Evolutionary conservation across 129 eudicot genomes (phyloP).

Genomic region (Arctium lappa): DNA sequence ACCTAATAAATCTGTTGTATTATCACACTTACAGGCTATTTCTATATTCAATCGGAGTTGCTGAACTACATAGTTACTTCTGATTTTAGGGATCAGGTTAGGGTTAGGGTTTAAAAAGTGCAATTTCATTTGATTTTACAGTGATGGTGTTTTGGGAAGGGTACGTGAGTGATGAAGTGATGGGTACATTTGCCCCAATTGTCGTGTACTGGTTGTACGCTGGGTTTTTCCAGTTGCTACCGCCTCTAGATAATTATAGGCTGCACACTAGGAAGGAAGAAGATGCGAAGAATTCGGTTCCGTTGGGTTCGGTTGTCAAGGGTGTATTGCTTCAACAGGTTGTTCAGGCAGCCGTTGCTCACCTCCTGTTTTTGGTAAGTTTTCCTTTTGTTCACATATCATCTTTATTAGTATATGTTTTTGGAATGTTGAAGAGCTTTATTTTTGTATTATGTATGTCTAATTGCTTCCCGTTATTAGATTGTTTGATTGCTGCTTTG

Average conservation of each 20-base stretch:
- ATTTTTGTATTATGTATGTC: background rate
- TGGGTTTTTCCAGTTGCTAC: slow-evolving; percentile 63
- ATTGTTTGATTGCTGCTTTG: background rate
- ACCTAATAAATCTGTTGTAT: slow-evolving; percentile 6
- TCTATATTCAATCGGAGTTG: background rate
- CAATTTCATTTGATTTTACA: background rate
- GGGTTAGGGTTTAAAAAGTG: slow-evolving; percentile 14
- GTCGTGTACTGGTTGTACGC: slow-evolving; percentile 77
- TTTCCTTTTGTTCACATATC: background rate
- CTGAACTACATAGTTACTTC: background rate
- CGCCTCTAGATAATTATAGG: slow-evolving; percentile 62
- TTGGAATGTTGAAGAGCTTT: background rate
- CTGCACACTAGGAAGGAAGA: slow-evolving; percentile 67
- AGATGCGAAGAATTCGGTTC: slow-evolving; percentile 53
- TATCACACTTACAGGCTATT: background rate
- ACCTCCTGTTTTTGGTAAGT: slow-evolving; percentile 64
- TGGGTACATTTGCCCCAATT: slow-evolving; percentile 86
- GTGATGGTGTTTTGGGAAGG: slow-evolving; percentile 90
- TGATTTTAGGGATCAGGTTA: background rate
- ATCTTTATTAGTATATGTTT: background rate
- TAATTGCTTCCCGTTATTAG: background rate
- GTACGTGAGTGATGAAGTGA: slow-evolving; percentile 70
- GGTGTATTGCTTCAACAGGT: slow-evolving; percentile 78
- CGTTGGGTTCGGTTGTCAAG: slow-evolving; percentile 47
- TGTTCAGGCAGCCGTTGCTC: slow-evolving; percentile 66